Conservation (phyloP, 2,329 filamentous ascomycete genomes). For the Dactylellina haptotyla region DNA sequence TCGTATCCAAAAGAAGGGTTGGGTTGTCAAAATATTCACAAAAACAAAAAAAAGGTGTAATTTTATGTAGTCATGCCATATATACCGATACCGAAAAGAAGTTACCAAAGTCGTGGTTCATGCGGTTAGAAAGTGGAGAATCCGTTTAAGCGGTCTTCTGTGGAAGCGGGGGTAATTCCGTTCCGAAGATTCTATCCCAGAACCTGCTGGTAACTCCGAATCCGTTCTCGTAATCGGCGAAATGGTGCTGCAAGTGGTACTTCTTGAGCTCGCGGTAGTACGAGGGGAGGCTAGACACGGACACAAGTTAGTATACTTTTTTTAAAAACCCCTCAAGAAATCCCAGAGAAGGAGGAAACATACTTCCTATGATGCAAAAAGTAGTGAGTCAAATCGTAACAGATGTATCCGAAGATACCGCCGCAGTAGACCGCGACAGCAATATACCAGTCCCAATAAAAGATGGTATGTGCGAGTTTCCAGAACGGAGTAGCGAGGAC, state of each 20-base stretch:
- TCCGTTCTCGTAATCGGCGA: slow-evolving; percentile 96
- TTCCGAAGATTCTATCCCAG: slow-evolving; percentile 94
- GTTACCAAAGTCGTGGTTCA: neutral
- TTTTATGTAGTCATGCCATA: neutral
- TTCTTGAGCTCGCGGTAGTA: slow-evolving; percentile 96
- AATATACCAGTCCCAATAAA: slow-evolving; percentile 85
- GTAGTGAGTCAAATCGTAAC: slow-evolving; percentile 98
- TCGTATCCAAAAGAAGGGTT: neutral
- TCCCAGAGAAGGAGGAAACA: slow-evolving; percentile 59
- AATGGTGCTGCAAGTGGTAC: slow-evolving; percentile 96
- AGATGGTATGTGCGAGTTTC: slow-evolving; percentile 83
- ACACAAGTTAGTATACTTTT: neutral
- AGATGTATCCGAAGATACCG: slow-evolving; percentile 93
- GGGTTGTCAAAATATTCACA: slow-evolving; percentile 45
- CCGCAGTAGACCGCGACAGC: slow-evolving; percentile 84
- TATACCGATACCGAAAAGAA: neutral
- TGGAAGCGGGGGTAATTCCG: slow-evolving; percentile 70
- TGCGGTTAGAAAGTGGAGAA: neutral
- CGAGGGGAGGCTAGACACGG: slow-evolving; percentile 74
- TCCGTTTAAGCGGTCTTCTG: slow-evolving; percentile 51
- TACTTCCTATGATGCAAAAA: slow-evolving; percentile 94
- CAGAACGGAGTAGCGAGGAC: slow-evolving; percentile 88
- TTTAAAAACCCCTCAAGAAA: neutral
- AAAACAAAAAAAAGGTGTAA: slow-evolving; percentile 19
- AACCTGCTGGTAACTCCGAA: slow-evolving; percentile 97